phyloP scores from a whole-genome alignment of 106 monocot genomes.

The Dioscorea dumetorum region DNA sequence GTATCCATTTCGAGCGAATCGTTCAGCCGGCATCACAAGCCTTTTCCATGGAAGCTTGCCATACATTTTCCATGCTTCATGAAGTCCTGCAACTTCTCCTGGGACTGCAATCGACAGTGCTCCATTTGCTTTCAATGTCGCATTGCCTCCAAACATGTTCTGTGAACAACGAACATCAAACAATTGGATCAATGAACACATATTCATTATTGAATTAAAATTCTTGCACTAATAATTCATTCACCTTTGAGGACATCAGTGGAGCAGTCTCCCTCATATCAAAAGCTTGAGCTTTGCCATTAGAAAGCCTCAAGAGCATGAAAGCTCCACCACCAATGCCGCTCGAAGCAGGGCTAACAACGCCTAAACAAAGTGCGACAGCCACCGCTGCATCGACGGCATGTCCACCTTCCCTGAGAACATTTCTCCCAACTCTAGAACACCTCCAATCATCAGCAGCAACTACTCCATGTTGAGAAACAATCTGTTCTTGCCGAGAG shows the following conservation, averaged over 20 bases:
- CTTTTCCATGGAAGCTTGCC: slow-evolving; percentile 88
- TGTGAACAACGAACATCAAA: slow-evolving; percentile 4
- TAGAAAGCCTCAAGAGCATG: slow-evolving; percentile 62
- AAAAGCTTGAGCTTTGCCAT: slow-evolving; percentile 51
- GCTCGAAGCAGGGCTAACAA: slow-evolving; percentile 88
- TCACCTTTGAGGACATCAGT: slow-evolving; percentile 50
- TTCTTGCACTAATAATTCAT: too few relatives aligned
- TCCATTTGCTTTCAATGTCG: slow-evolving; percentile 51
- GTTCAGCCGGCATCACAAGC: slow-evolving; percentile 53
- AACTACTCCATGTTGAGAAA: slow-evolving; percentile 52
- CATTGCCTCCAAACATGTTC: slow-evolving; percentile 81
- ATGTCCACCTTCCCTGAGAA: slow-evolving; percentile 61
- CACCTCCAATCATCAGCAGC: slow-evolving; percentile 78
- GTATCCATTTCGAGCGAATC: slow-evolving; percentile 54
- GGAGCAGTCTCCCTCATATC: slow-evolving; percentile 94
- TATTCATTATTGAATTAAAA: too few relatives aligned
- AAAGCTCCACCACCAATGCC: slow-evolving; percentile 90
- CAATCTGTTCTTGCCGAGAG: slow-evolving; percentile 32
- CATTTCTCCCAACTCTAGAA: slow-evolving; percentile 55
- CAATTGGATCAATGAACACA: too few relatives aligned
- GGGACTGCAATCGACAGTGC: slow-evolving; percentile 77
- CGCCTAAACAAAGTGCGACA: slow-evolving; percentile 65
- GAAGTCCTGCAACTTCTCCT: slow-evolving; percentile 76
- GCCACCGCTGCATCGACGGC: slow-evolving; percentile 85
- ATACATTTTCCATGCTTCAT: slow-evolving; percentile 74